phyloP scores from a whole-genome alignment of 2,329 filamentous ascomycete genomes.

The Rosellinia necatrix region DNA sequence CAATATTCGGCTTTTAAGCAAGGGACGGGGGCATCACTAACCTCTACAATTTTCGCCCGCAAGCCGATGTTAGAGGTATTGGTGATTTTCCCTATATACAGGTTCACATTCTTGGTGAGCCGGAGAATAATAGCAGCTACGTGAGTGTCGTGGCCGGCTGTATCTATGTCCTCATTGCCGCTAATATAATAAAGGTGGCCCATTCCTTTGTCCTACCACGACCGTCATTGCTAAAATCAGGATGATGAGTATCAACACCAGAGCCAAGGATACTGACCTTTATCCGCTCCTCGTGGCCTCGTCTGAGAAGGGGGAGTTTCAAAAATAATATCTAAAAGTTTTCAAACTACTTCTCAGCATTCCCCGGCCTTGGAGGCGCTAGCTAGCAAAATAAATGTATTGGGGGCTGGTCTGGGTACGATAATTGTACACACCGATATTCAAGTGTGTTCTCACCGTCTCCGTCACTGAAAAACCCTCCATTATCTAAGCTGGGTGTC shows the following conservation, averaged over 20 bases:
- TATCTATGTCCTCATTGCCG: background rate
- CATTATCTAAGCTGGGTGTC: background rate
- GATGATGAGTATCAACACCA: background rate
- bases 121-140: conserved; percentile 2
- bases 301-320: background rate
- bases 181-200: background rate
- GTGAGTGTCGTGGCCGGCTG: background rate
- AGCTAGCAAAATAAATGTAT: background rate
- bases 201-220: background rate
- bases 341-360: background rate
- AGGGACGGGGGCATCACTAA: background rate
- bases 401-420: background rate
- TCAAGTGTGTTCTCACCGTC: background rate
- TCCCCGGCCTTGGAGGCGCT: background rate
- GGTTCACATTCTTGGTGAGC: conserved; percentile 1
- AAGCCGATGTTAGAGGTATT: background rate
- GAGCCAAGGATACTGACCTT: background rate
- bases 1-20: background rate
- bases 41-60: background rate
- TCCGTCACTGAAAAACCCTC: background rate
- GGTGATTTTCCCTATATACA: conserved; percentile 1
- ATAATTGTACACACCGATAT: background rate
- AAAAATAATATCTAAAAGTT: background rate
- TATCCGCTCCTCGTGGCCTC: background rate
- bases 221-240: background rate